Conservation (phyloP, 257 asterid species). For the Prunella vulgaris region DNA sequence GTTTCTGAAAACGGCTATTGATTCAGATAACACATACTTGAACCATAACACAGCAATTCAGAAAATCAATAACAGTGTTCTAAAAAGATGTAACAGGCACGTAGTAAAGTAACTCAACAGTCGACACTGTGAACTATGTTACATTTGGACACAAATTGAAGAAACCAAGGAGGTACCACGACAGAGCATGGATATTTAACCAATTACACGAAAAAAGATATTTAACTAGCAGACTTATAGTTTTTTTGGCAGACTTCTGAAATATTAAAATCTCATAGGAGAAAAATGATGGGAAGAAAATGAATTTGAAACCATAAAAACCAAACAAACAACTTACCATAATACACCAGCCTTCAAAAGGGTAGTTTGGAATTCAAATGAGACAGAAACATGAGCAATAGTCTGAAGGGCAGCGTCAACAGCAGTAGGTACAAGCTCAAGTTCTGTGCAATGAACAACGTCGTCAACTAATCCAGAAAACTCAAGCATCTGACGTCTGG, state of each 20-base stretch:
- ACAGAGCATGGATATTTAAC: background rate
- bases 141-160: constrained; percentile 16
- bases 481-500: constrained; percentile 77
- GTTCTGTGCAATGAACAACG: constrained; percentile 88
- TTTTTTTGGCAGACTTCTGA: constrained; percentile 7
- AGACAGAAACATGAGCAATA: constrained; percentile 73
- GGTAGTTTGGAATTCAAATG: constrained; percentile 74
- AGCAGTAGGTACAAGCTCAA: constrained; percentile 82
- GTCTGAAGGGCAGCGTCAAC: constrained; percentile 91
- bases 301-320: constrained; percentile 13
- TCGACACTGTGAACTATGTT: background rate
- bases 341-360: constrained; percentile 83
- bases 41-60: too few relatives aligned
- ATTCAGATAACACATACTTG: too few relatives aligned
- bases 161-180: constrained; percentile 4
- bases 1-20: background rate
- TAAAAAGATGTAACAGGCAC: background rate
- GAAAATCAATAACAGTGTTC: too few relatives aligned
- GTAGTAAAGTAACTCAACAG: background rate
- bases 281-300: constrained; percentile 1
- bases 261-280: background rate
- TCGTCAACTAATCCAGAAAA: constrained; percentile 82
- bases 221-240: background rate
- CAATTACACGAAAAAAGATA: background rate
- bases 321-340: constrained; percentile 48